phyloP scores from a whole-genome alignment of 2,329 filamentous ascomycete genomes.

The Fusarium bactridioides region DNA sequence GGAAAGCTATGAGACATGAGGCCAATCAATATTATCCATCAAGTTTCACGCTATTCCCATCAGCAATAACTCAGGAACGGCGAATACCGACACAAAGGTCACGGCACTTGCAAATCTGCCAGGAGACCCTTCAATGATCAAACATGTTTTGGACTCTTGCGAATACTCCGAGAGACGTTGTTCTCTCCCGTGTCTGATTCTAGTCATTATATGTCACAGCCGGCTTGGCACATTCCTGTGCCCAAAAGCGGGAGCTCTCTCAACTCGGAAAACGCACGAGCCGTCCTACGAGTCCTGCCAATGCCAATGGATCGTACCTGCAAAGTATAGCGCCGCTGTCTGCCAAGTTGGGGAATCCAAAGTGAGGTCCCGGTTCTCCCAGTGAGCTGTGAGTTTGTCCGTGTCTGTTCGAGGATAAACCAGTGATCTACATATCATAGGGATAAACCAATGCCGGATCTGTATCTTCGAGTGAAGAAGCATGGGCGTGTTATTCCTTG shows the following conservation, averaged over 20 bases:
- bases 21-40: neutral
- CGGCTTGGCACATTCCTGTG: conserved; percentile 34
- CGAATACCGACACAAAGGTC: neutral
- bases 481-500: neutral
- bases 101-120: neutral
- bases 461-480: neutral
- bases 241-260: neutral
- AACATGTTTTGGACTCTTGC: neutral
- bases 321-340: conserved; percentile 13
- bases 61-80: neutral
- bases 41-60: neutral
- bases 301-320: conserved; percentile 10
- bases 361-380: neutral
- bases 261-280: conserved; percentile 16
- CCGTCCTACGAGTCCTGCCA: conserved; percentile 25
- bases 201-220: neutral
- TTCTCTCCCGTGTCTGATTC: neutral
- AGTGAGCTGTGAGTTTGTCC: neutral
- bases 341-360: neutral
- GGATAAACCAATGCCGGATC: neutral
- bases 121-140: neutral
- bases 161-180: neutral
- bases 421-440: neutral
- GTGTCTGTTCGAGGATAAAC: neutral
- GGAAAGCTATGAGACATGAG: neutral